Conservation (phyloP, 2,329 filamentous ascomycete genomes). For the Gnomoniopsis smithogilvyi region DNA sequence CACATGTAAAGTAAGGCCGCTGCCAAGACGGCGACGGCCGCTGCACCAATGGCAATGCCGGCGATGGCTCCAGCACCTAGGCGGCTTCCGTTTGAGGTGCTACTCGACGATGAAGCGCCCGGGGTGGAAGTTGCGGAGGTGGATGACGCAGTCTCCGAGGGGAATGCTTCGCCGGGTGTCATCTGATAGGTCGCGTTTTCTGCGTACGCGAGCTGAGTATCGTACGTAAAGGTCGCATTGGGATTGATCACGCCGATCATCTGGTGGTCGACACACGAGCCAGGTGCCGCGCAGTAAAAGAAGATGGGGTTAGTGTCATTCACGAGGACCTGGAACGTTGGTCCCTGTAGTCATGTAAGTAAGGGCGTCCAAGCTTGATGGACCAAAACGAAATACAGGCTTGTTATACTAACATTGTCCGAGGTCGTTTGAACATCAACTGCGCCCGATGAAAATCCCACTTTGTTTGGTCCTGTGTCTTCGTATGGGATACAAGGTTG, state of each 20-base stretch:
- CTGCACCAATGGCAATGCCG: constrained; percentile 53
- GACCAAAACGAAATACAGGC: background rate
- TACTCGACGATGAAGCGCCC: constrained; percentile 15
- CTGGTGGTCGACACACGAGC: constrained; percentile 59
- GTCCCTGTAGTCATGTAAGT: constrained; percentile 30
- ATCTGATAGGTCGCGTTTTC: constrained; percentile 49
- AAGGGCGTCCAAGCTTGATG: background rate
- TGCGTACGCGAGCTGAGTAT: constrained; percentile 44
- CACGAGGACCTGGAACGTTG: constrained; percentile 41
- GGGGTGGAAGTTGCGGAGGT: constrained; percentile 15
- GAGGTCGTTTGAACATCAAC: constrained; percentile 42
- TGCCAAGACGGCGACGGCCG: constrained; percentile 41
- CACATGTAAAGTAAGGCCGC: constrained; percentile 46
- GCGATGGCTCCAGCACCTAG: constrained; percentile 49
- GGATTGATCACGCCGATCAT: constrained; percentile 80
- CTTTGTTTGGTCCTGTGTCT: constrained; percentile 41
- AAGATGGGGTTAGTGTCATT: constrained; percentile 64
- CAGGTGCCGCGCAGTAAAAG: constrained; percentile 67
- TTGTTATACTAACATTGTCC: constrained; percentile 35
- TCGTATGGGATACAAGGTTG: constrained; percentile 64
- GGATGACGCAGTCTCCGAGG: constrained; percentile 37
- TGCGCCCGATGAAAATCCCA: constrained; percentile 54
- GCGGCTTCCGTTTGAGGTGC: constrained; percentile 1
- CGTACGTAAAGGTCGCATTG: constrained; percentile 46
- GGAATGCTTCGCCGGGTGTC: constrained; percentile 53